Base-by-base conservation (phyloP, 148 eudicot species). In the Vaccinium myrtillus region DNA sequence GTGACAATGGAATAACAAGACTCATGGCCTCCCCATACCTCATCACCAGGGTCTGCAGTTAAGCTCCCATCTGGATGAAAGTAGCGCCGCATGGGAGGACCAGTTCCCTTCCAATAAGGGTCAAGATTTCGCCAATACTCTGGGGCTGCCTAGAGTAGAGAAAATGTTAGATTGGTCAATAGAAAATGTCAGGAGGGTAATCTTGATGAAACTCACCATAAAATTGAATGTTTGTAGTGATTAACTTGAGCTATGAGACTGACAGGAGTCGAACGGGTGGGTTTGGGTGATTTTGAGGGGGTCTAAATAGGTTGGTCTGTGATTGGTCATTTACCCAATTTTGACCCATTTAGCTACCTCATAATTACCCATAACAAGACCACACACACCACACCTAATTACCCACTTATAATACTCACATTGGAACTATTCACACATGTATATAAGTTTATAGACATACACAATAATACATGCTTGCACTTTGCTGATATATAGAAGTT, bases 11-110 rank as follows among this genome's bases (percentile, higher is more conserved):
- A 89, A 82, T 93, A 96, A 59, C 92, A 85, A 36, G 93, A 87
- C 87, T 93, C 99, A 36, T 96, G 98, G 50, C 99, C 99, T 11
- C 99, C 98, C 98, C 98, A 96, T 39, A 94, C 94, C 81, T 77
- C 82, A 86, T 96, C 99, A 48, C 83, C 94, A 0, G 90, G 88
- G 55, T 94, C 99, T 9, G 98, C 98, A 43, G 93, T 92, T 61
- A 87, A 86, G 86, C 92, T 94, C 59, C 99, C 99, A 83, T 96
- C 99, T 23, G 89, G 91, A 80, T 91, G 96, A 85, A 96, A 96
- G 84, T 94, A 91, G 21, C 98, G 91, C 25, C 86, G 94, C 99
- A 94, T 90, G 4, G 84, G 89, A 7, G 85, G 85, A 18, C 92
- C 94, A 0, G 83, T 80, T 1, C 94, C 92, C 21, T 82, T 90